phyloP scores from a whole-genome alignment of 352 stramenopile genomes.

The Phytophthora aleatoria region DNA sequence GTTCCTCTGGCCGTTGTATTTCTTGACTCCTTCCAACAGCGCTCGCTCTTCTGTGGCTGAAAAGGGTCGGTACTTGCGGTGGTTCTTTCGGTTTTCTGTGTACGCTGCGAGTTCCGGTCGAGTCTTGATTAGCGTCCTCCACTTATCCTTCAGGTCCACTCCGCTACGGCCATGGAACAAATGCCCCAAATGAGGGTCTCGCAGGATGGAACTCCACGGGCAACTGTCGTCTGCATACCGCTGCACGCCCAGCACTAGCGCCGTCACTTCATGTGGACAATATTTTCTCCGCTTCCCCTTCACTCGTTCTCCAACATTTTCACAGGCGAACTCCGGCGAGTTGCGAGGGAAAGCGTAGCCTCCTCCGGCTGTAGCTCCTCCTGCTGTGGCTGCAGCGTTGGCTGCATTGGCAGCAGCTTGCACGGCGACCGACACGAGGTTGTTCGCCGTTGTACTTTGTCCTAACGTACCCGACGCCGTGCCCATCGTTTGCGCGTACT shows the following conservation, averaged over 20 bases:
- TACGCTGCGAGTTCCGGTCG: slow-evolving; percentile 74
- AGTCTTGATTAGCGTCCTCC: slow-evolving; percentile 83
- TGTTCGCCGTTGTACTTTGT: slow-evolving; percentile 41
- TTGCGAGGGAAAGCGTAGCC: slow-evolving; percentile 71
- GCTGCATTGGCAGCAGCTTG: slow-evolving; percentile 45
- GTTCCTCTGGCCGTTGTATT: slow-evolving; percentile 85
- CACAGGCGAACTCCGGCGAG: slow-evolving; percentile 76
- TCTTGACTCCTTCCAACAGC: slow-evolving; percentile 89
- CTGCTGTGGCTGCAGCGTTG: slow-evolving; percentile 35
- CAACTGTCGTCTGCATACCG: slow-evolving; percentile 86
- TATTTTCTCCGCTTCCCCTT: slow-evolving; percentile 87
- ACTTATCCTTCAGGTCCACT: slow-evolving; percentile 87
- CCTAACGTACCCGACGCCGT: slow-evolving; percentile 31
- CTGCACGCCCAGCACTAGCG: slow-evolving; percentile 78
- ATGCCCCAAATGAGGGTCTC: slow-evolving; percentile 71
- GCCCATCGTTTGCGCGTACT: slow-evolving; percentile 38
- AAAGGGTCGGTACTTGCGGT: slow-evolving; percentile 85
- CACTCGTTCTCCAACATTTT: slow-evolving; percentile 84
- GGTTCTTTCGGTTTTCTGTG: slow-evolving; percentile 88
- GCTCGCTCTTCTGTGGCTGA: slow-evolving; percentile 73
- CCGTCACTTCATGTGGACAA: slow-evolving; percentile 86
- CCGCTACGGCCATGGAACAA: slow-evolving; percentile 81
- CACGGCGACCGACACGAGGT: slow-evolving; percentile 45
- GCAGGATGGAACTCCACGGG: slow-evolving; percentile 81
- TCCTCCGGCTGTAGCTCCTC: slow-evolving; percentile 31